A percentile compares a stretch with the other conserved stretches of the same genome.
These are phyloP conservation scores for Fusarium bactridioides DNA, from an alignment of 2,329 filamentous ascomycete genomes.

Conservation along the genomic window DNA sequence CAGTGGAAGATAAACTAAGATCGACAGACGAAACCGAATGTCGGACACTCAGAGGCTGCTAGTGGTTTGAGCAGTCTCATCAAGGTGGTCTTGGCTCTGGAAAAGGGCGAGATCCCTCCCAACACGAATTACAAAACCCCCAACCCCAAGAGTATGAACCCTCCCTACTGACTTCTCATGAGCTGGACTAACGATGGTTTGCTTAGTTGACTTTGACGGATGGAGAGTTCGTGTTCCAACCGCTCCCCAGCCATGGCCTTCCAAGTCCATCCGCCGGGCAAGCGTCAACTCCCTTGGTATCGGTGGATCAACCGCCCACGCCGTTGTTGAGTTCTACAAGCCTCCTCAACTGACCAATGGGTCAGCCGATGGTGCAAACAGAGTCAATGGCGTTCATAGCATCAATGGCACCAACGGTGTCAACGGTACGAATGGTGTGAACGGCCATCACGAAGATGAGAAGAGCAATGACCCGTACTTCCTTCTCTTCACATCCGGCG, in stretches of 20 bases:
- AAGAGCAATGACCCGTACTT: conserved; percentile 2
- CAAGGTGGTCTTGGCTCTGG: conserved; percentile 39
- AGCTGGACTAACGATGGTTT: not conserved
- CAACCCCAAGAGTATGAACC: conserved; percentile 34
- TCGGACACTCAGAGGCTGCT: conserved; percentile 42
- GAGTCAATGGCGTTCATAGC: not conserved
- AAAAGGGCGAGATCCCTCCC: conserved; percentile 41
- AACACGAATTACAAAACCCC: conserved; percentile 37
- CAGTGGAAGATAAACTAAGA: not conserved
- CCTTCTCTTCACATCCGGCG: conserved; percentile 31
- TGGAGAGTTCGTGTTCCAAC: conserved; percentile 38
- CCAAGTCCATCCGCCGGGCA: conserved; percentile 35
- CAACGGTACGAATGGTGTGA: not conserved
- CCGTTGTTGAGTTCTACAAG: conserved; percentile 47
- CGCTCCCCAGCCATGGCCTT: conserved; percentile 33
- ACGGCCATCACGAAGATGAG: conserved; percentile 7
- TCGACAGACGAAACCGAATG: conserved; percentile 38
- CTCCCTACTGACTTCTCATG: not conserved
- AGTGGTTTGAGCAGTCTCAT: conserved; percentile 42
- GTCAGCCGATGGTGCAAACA: not conserved
- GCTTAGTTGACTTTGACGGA: conserved; percentile 31
- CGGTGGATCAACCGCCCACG: conserved; percentile 55
- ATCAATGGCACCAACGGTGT: not conserved
- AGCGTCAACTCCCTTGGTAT: conserved; percentile 51
- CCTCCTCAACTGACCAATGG: conserved; percentile 2